A percentile compares a stretch with the other conserved stretches of the same genome.
These are phyloP conservation scores for Neurospora sp. DNA, from an alignment of 495 filamentous ascomycete genomes.

Conservation along the genomic window DNA sequence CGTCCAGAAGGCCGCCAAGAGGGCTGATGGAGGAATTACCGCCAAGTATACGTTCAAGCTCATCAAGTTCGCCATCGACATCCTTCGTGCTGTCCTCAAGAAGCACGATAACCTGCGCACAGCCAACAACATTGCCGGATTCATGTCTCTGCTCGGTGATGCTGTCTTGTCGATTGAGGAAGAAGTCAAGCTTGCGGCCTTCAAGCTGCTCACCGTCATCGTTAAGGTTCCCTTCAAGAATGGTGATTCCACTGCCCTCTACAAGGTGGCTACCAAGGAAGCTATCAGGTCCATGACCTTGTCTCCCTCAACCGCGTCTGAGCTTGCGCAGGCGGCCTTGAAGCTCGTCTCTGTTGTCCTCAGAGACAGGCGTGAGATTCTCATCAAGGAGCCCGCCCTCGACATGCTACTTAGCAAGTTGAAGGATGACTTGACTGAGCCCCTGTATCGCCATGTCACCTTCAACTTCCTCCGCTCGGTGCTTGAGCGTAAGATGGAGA, in stretches of 20 bases:
- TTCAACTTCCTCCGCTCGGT: slow-evolving; percentile 89
- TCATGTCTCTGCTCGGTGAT: slow-evolving; percentile 82
- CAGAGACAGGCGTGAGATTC: slow-evolving; percentile 62
- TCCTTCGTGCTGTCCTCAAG: slow-evolving; percentile 68
- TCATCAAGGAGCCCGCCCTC: slow-evolving; percentile 69
- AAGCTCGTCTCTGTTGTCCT: slow-evolving; percentile 81
- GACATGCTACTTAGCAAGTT: slow-evolving; percentile 76
- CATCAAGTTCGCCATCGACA: slow-evolving; percentile 73
- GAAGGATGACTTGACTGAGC: slow-evolving; percentile 84
- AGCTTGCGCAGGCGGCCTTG: slow-evolving; percentile 73
- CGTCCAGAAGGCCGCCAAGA: slow-evolving; percentile 62
- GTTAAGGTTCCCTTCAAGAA: slow-evolving; percentile 74
- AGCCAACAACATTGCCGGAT: slow-evolving; percentile 65
- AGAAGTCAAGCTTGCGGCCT: slow-evolving; percentile 76
- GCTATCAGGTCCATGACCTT: slow-evolving; percentile 55
- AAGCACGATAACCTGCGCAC: slow-evolving; percentile 75
- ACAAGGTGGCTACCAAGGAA: slow-evolving; percentile 72
- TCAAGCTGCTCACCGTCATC: slow-evolving; percentile 74
- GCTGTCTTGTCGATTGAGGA: slow-evolving; percentile 72
- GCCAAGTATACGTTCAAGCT: slow-evolving; percentile 76
- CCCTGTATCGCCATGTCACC: slow-evolving; percentile 76
- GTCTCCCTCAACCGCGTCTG: slow-evolving; percentile 64
- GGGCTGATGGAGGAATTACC: slow-evolving; percentile 52
- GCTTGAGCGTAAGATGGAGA: slow-evolving; percentile 72
- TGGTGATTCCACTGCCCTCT: slow-evolving; percentile 60